Base-by-base conservation (phyloP, 805 yeast genomes). In the Blastobotrys parvus region DNA sequence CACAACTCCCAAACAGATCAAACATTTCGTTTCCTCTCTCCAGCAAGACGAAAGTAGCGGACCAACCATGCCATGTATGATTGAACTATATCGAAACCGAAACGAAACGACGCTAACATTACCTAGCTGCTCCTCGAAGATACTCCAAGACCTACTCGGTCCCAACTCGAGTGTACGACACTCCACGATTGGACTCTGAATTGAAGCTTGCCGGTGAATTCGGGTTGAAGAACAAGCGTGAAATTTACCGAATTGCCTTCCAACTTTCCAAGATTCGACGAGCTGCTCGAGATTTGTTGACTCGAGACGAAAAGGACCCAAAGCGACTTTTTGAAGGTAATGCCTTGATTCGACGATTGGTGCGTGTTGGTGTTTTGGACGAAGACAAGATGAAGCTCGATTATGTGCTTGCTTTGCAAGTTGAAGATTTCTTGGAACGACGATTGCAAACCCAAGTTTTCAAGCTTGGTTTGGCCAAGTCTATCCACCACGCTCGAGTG, bases 281-380 rank as follows among this genome's bases (percentile, higher is more conserved):
- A 80, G 98, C 98, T 72, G 98, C 98, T 69, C 95, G 98, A 84
- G 97, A 92, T 69, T 79, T 92, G 67, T 82, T 92, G 75, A 92
- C 98, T 80, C 88, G 96, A 80, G 98, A 92, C 68, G 98, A 92
- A 80, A 92, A 92, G 82, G 98, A 92, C 76, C 97, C 95, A 82
- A 92, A 89, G 87, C 88, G 98, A 80, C 83, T 92, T 68, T 92
- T 92, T 80, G 98, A 92, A 78, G 98, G 98, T 85, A 92, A 92
- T 71, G 98, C 98, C 69, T 87, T 92, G 71, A 92, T 92, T 76
- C 89, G 98, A 82, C 88, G 97, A 82, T 82, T 92, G 69, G 97
- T 92, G 57, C 86, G 98, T 79, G 79, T 88, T 60, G 98, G 98
- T 86, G 95, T 92, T 69, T 82, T 92, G 70, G 76, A 95, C 59